phyloP scores from a whole-genome alignment of 2,329 filamentous ascomycete species.

The Colletotrichum tropicale region DNA sequence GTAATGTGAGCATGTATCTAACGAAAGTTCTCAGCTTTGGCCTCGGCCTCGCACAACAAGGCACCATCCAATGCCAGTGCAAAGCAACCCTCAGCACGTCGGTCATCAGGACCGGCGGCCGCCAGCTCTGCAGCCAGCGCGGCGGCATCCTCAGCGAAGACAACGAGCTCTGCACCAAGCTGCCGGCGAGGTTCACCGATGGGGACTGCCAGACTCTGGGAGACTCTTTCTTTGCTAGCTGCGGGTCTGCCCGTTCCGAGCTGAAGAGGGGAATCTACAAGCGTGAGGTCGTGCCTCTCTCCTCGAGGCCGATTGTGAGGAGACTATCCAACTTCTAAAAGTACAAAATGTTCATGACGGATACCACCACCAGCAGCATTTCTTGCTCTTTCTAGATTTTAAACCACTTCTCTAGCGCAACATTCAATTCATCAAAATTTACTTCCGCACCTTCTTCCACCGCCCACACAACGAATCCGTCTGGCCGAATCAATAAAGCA shows the following conservation, averaged over 20 bases:
- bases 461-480: slow-evolving; percentile 36
- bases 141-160: slow-evolving; percentile 9
- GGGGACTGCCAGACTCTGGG: slow-evolving; percentile 7
- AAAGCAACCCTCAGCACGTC: not conserved
- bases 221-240: slow-evolving; percentile 12
- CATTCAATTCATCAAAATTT: slow-evolving; percentile 18
- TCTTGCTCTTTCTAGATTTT: not conserved
- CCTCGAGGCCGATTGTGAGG: not conserved
- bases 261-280: slow-evolving; percentile 15
- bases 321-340: not conserved
- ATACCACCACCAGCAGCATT: not conserved
- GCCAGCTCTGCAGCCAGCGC: not conserved
- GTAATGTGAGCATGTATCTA: not conserved
- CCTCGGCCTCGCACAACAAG: slow-evolving; percentile 10
- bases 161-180: slow-evolving; percentile 5
- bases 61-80: slow-evolving; percentile 11
- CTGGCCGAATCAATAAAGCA: slow-evolving; percentile 32
- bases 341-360: not conserved
- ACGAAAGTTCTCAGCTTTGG: not conserved
- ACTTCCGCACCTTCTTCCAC: slow-evolving; percentile 23
- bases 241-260: slow-evolving; percentile 5
- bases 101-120: not conserved
- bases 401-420: not conserved
- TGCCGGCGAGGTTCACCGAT: slow-evolving; percentile 4
- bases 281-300: slow-evolving; percentile 8